A percentile compares a stretch with the other conserved stretches of the same genome.
Conservation (phyloP, 306 rosid species). For the Cyclanthera cordifolia region DNA sequence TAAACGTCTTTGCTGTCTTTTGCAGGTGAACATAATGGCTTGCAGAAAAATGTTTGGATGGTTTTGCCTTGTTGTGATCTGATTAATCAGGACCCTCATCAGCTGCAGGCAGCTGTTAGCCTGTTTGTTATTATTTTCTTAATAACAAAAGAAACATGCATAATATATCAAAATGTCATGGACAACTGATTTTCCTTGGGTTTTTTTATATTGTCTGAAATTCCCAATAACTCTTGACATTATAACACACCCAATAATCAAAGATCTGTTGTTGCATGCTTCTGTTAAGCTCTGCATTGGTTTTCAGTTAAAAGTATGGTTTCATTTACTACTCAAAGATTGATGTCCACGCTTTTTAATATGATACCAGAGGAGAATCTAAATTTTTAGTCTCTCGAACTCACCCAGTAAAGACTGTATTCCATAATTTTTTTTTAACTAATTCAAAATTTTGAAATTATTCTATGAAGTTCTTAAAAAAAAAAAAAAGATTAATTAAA, state of each 20-base stretch:
- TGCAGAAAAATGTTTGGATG: not conserved
- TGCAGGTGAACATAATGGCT: slow-evolving; percentile 9
- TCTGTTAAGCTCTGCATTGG: not conserved
- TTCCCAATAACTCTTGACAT: not conserved
- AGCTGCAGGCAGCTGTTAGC: too few species aligned
- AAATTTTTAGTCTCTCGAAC: too few species aligned
- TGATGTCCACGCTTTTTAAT: too few species aligned
- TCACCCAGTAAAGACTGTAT: too few species aligned
- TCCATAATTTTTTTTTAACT: too few species aligned
- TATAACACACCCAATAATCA: not conserved
- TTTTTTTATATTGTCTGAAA: not conserved
- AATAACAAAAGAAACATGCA: not conserved
- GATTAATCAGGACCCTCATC: not conserved
- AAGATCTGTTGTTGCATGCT: not conserved
- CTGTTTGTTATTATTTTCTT: not conserved
- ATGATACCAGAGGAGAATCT: too few species aligned
- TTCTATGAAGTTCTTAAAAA: too few species aligned
- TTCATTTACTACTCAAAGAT: too few species aligned
- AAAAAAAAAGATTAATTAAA: too few species aligned
- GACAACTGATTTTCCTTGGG: not conserved
- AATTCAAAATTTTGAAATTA: too few species aligned
- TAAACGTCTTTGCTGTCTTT: not conserved
- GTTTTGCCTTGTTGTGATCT: not conserved
- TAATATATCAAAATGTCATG: not conserved
- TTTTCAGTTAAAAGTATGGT: not conserved